A percentile compares a stretch with the other conserved stretches of the same genome.
Evolutionary conservation across 306 rosid species (phyloP).

Genomic region (Calophaca sinica): DNA sequence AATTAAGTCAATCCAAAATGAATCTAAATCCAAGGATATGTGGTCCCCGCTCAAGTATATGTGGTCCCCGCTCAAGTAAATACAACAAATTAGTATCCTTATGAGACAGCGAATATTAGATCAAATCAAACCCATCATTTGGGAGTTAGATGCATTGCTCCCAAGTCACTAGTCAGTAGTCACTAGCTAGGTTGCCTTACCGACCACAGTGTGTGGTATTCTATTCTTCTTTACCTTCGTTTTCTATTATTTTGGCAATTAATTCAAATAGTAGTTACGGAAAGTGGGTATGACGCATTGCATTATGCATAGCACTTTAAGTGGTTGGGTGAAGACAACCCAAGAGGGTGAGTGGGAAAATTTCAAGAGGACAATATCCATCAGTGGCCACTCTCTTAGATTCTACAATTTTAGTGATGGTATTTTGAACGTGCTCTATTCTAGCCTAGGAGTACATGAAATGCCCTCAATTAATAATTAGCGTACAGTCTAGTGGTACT

Average conservation of each 20-base stretch:
- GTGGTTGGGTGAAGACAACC: constrained; percentile 41
- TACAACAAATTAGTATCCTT: too few species aligned
- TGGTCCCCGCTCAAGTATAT: too few species aligned
- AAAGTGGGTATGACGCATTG: constrained; percentile 39
- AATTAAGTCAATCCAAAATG: too few species aligned
- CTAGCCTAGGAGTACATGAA: background rate
- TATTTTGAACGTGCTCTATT: constrained; percentile 7
- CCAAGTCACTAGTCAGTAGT: too few species aligned
- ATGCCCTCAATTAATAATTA: background rate
- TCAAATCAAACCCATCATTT: too few species aligned
- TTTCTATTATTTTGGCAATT: constrained; percentile 23
- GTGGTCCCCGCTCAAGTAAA: too few species aligned
- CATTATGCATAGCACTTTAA: constrained; percentile 41
- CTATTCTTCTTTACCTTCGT: constrained; percentile 9
- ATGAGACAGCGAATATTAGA: too few species aligned
- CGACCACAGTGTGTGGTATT: background rate
- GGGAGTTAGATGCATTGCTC: too few species aligned
- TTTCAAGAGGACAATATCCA: constrained; percentile 38
- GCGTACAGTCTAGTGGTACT: constrained; percentile 30
- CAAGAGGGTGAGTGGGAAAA: constrained; percentile 29
- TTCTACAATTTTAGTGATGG: background rate
- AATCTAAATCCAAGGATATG: too few species aligned
- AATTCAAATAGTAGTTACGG: constrained; percentile 1
- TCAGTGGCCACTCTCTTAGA: constrained; percentile 36
- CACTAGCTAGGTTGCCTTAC: too few species aligned